These are phyloP conservation scores for Pezicula rhizophila DNA, from an alignment of 2,329 filamentous ascomycete species.

Conservation along the genomic window DNA sequence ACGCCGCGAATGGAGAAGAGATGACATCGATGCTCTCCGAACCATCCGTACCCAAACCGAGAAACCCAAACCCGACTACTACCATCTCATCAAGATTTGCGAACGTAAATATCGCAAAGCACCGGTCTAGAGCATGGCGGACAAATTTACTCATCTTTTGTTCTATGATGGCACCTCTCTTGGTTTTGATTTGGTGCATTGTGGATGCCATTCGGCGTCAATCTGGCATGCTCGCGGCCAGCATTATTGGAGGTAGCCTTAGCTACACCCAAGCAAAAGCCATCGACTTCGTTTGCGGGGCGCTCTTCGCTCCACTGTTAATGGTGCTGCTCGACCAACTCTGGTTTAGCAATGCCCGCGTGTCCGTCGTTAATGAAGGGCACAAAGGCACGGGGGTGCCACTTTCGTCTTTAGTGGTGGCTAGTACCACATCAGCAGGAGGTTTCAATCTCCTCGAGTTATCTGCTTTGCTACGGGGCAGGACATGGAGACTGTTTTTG, in stretches of 20 bases:
- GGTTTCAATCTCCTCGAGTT: neutral
- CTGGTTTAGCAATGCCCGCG: neutral
- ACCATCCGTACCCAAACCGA: too few relatives aligned
- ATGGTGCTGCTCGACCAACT: neutral
- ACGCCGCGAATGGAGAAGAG: too few relatives aligned
- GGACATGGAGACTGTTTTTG: neutral
- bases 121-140: too few relatives aligned
- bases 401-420: neutral
- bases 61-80: too few relatives aligned
- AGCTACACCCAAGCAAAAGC: neutral
- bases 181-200: too few relatives aligned
- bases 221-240: too few relatives aligned
- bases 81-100: too few relatives aligned
- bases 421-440: neutral
- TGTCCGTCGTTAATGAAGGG: neutral
- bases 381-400: neutral
- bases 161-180: too few relatives aligned
- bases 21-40: too few relatives aligned
- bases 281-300: neutral
- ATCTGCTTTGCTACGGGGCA: neutral
- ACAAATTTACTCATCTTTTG: too few relatives aligned
- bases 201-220: too few relatives aligned
- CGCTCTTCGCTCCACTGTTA: neutral
- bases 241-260: neutral
- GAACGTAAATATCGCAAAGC: too few relatives aligned